These are phyloP conservation scores for Lichtheimia ornata DNA, from an alignment of 371 early-diverging fungal species.

Conservation along the genomic window DNA sequence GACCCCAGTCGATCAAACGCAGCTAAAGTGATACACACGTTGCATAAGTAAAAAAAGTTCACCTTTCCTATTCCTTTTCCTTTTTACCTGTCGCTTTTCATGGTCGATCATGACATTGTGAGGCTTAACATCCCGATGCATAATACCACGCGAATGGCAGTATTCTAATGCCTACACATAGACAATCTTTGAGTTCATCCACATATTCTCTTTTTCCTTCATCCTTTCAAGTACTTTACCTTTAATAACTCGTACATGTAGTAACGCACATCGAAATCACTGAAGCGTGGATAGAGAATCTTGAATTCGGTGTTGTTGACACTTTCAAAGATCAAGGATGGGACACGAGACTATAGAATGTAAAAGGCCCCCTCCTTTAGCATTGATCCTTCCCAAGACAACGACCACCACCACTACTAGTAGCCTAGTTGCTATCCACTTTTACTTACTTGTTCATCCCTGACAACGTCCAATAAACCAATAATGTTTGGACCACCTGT, in stretches of 20 bases:
- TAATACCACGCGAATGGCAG: constrained; percentile 98
- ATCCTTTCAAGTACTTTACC: constrained; percentile 38
- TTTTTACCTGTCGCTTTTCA: constrained; percentile 77
- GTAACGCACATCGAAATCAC: constrained; percentile 93
- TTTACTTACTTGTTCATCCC: constrained; percentile 84
- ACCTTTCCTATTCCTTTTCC: constrained; percentile 18
- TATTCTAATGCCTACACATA: constrained; percentile 89
- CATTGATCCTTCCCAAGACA: no score
- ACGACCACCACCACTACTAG: not conserved
- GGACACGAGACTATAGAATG: constrained; percentile 16
- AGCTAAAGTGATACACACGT: constrained; percentile 49
- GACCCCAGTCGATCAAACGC: constrained; percentile 99
- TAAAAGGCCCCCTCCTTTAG: no score
- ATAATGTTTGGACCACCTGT: constrained; percentile 95
- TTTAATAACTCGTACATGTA: constrained; percentile 97
- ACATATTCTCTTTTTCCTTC: not conserved
- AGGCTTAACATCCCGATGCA: constrained; percentile 99
- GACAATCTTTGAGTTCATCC: not conserved
- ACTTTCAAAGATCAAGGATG: constrained; percentile 91
- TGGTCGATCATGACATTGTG: constrained; percentile 99
- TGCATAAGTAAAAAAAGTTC: not conserved
- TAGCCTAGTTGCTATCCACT: not conserved
- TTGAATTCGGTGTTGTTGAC: constrained; percentile 87
- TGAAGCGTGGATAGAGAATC: constrained; percentile 73
- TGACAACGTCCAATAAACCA: constrained; percentile 93